Percentiles rank a stretch among this genome's conserved stretches.
Evolutionary conservation across 2,329 filamentous ascomycete species (phyloP).

Genomic region (Ramularia collo-cygni): DNA sequence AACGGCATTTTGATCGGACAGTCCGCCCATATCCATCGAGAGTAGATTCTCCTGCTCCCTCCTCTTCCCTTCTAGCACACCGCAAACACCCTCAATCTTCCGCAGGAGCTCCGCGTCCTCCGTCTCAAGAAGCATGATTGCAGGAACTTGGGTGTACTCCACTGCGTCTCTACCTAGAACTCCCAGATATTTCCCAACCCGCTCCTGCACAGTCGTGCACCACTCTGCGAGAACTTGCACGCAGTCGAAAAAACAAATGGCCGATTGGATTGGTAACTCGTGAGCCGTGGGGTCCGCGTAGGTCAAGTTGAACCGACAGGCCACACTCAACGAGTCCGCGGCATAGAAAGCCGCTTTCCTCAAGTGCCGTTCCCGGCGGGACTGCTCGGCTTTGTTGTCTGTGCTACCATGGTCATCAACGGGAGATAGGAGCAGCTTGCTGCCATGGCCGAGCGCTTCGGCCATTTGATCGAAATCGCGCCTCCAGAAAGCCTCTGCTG

Average conservation of each 20-base stretch:
- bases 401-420: constrained; percentile 4
- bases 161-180: constrained; percentile 77
- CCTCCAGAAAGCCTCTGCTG: constrained; percentile 91
- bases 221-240: constrained; percentile 91
- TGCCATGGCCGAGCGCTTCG: constrained; percentile 72
- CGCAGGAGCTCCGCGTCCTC: constrained; percentile 80
- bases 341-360: constrained; percentile 95
- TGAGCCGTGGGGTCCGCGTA: constrained; percentile 78
- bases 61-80: constrained; percentile 72
- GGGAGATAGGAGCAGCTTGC: constrained; percentile 58
- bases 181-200: constrained; percentile 82
- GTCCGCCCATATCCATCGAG: constrained; percentile 38
- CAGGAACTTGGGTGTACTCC: constrained; percentile 72
- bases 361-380: constrained; percentile 76
- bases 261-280: constrained; percentile 82
- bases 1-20: constrained; percentile 33
- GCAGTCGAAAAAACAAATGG: constrained; percentile 89
- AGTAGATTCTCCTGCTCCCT: constrained; percentile 46
- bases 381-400: constrained; percentile 31
- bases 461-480: constrained; percentile 89
- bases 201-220: constrained; percentile 86
- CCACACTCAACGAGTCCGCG: constrained; percentile 82
- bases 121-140: constrained; percentile 83
- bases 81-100: constrained; percentile 74
- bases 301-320: constrained; percentile 75